Conservation (phyloP, 305 asterid species). For the Euphrasia arctica region DNA sequence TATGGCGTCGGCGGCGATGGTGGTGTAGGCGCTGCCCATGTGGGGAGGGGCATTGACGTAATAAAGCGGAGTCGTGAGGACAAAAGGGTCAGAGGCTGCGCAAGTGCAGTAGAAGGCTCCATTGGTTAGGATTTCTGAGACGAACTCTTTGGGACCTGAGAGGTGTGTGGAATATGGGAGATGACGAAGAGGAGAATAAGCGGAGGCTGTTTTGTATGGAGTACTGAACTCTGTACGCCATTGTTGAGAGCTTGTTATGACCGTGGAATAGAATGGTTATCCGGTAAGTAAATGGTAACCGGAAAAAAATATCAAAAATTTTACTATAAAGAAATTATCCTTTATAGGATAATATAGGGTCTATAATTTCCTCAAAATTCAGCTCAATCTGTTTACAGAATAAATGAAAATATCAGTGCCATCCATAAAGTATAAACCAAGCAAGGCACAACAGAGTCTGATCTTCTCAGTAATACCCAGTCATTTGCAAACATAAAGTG, state of each 20-base stretch:
- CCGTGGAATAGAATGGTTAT: neutral
- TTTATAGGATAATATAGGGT: too few species aligned
- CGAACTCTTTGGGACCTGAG: slow-evolving; percentile 11
- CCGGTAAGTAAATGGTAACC: too few species aligned
- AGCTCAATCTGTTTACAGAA: too few species aligned
- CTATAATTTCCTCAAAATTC: too few species aligned
- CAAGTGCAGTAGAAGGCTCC: too few species aligned
- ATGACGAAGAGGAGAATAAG: slow-evolving; percentile 19
- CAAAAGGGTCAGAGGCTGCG: too few species aligned
- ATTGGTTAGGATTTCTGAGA: slow-evolving; percentile 29
- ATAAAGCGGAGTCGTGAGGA: too few species aligned
- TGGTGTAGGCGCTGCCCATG: too few species aligned
- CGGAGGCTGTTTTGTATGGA: slow-evolving; percentile 56
- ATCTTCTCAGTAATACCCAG: slow-evolving; percentile 10
- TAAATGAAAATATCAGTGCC: neutral
- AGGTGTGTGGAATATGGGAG: slow-evolving; percentile 30
- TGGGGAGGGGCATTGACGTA: too few species aligned
- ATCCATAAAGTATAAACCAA: slow-evolving; percentile 6
- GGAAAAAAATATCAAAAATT: too few species aligned
- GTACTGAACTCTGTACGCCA: slow-evolving; percentile 61
- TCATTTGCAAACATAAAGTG: slow-evolving; percentile 21
- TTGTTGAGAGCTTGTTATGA: slow-evolving; percentile 17
- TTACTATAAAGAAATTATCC: too few species aligned
- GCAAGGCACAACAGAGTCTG: slow-evolving; percentile 8
- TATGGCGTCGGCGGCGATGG: too few species aligned